Conservation (phyloP, 2,329 filamentous ascomycete species). For the Endothia cerciana region DNA sequence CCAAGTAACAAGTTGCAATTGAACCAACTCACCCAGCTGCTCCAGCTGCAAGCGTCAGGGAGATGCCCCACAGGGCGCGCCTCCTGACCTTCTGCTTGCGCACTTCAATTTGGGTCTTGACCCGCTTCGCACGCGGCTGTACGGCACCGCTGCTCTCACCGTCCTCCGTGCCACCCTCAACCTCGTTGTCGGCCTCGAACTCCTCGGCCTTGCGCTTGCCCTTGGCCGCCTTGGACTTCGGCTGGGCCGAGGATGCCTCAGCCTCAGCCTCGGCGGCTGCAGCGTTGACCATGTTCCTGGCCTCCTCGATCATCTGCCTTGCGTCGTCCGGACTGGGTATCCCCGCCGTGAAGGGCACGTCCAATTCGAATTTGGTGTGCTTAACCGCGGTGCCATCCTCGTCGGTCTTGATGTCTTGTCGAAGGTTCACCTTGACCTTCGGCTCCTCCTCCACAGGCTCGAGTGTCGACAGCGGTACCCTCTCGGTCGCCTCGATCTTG, state of each 20-base stretch:
- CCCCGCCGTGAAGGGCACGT: constrained; percentile 70
- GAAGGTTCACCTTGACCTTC: constrained; percentile 71
- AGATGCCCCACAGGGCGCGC: constrained; percentile 83
- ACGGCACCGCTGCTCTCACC: constrained; percentile 43
- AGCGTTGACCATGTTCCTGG: constrained; percentile 84
- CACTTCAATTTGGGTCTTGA: constrained; percentile 78
- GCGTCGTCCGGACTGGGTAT: constrained; percentile 78
- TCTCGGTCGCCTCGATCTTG: constrained; percentile 53
- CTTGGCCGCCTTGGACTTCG: constrained; percentile 45
- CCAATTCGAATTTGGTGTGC: constrained; percentile 74
- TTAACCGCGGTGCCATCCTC: constrained; percentile 66
- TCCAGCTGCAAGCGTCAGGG: constrained; percentile 87
- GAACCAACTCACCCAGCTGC: constrained; percentile 78
- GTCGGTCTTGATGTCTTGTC: constrained; percentile 62
- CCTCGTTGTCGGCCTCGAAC: constrained; percentile 63
- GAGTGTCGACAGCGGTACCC: constrained; percentile 52
- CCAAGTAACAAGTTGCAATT: background rate
- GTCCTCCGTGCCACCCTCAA: constrained; percentile 39
- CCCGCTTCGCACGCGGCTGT: constrained; percentile 70
- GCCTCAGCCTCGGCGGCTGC: constrained; percentile 47
- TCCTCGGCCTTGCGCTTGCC: constrained; percentile 77
- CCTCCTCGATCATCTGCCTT: constrained; percentile 80
- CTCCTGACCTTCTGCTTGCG: constrained; percentile 86
- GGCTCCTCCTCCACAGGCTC: constrained; percentile 59
- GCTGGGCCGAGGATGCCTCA: constrained; percentile 15